A percentile compares a stretch with the other conserved stretches of the same genome.
Conservation (phyloP, 140 eudicot species). For the Senecio squalidus region DNA sequence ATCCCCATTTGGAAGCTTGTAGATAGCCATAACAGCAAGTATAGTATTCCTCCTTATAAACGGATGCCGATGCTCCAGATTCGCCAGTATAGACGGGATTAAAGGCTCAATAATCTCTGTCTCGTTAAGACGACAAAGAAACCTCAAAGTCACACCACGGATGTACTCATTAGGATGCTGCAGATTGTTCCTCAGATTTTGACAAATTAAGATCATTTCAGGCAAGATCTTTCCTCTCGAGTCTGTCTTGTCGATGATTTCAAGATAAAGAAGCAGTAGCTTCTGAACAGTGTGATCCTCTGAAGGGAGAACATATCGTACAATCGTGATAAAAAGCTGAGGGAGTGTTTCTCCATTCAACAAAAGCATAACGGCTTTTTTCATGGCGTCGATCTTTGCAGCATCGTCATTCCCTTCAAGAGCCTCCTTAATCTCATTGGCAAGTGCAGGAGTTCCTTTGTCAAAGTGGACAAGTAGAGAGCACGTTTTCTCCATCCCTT, state of each 20-base stretch:
- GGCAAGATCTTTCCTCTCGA: constrained; percentile 41
- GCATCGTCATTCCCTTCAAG: constrained; percentile 57
- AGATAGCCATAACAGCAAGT: constrained; percentile 64
- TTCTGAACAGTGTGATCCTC: constrained; percentile 69
- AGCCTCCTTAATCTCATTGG: constrained; percentile 73
- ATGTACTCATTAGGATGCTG: constrained; percentile 61
- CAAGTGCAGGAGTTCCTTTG: constrained; percentile 66
- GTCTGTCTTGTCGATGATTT: constrained; percentile 69
- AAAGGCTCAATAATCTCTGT: constrained; percentile 59
- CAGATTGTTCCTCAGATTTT: constrained; percentile 49
- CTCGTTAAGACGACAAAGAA: constrained; percentile 62
- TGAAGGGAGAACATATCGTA: constrained; percentile 61
- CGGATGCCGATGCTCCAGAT: constrained; percentile 62
- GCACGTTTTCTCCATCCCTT: constrained; percentile 63
- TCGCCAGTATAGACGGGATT: constrained; percentile 51
- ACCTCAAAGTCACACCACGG: constrained; percentile 65
- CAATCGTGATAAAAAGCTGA: constrained; percentile 59
- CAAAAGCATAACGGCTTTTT: constrained; percentile 60
- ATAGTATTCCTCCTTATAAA: constrained; percentile 64
- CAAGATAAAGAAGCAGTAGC: constrained; percentile 49
- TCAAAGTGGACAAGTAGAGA: constrained; percentile 57
- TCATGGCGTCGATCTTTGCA: constrained; percentile 64
- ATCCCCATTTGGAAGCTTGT: constrained; percentile 68
- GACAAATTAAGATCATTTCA: constrained; percentile 64
- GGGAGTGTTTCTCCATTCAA: constrained; percentile 64